phyloP scores from a whole-genome alignment of 305 asterid species.

The Rubia tinctorum region DNA sequence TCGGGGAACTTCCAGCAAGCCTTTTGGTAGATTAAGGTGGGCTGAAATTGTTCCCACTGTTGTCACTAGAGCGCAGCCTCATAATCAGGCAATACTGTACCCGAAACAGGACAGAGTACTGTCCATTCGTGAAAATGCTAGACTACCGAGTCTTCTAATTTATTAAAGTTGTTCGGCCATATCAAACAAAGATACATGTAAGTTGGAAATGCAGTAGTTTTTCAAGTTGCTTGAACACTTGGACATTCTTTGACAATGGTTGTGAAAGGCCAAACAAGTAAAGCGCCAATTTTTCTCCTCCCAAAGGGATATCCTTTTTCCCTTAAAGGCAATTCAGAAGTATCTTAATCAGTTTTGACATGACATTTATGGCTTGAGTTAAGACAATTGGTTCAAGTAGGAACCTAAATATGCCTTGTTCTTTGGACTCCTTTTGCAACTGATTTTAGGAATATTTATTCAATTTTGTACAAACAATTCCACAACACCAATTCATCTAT shows the following conservation, averaged over 20 bases:
- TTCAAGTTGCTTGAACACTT: too few relatives aligned
- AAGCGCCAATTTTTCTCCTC: conserved; percentile 19
- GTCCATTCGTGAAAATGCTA: conserved; percentile 76
- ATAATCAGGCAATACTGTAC: conserved; percentile 44
- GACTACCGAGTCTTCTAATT: conserved; percentile 87
- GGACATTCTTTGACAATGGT: too few relatives aligned
- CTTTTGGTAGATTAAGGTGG: conserved; percentile 94
- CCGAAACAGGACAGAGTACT: conserved; percentile 75
- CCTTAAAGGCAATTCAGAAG: conserved; percentile 8
- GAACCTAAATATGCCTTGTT: too few relatives aligned
- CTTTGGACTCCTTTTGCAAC: too few relatives aligned
- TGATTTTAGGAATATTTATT: too few relatives aligned
- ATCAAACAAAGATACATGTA: conserved; percentile 52
- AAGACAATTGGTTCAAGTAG: too few relatives aligned
- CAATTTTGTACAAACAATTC: too few relatives aligned
- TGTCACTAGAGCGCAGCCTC: conserved; percentile 49
- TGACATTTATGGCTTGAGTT: too few relatives aligned
- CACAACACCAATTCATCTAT: too few relatives aligned
- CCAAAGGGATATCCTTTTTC: conserved; percentile 43
- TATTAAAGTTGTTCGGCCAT: conserved; percentile 70
- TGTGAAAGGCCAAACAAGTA: too few relatives aligned
- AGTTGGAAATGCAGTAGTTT: too few relatives aligned
- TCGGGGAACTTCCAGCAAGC: conserved; percentile 30
- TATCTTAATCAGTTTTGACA: too few relatives aligned
- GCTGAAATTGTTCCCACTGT: conserved; percentile 88